These are phyloP conservation scores for Vitrella brassicaformis DNA, from an alignment of 73 alveolate genomes.

Conservation along the genomic window DNA sequence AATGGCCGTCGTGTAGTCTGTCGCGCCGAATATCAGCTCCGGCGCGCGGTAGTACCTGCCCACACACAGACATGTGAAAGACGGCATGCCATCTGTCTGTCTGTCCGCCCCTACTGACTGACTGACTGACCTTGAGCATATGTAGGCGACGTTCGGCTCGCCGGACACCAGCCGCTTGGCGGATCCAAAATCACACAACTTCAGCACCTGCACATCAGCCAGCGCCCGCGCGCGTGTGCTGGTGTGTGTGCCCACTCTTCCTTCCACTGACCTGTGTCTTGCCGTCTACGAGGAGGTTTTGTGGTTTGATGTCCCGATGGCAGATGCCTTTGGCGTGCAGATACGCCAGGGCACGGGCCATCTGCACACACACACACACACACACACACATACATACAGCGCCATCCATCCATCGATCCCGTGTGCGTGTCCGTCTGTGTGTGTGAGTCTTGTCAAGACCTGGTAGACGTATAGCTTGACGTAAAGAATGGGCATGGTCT, in stretches of 20 bases:
- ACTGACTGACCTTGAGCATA: constrained; percentile 61
- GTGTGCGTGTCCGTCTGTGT: too few species aligned
- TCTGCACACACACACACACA: constrained; percentile 7
- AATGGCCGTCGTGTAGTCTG: constrained; percentile 70
- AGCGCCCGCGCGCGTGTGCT: not conserved
- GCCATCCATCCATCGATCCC: not conserved
- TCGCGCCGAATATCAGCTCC: constrained; percentile 87
- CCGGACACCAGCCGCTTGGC: constrained; percentile 77
- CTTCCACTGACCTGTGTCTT: constrained; percentile 24
- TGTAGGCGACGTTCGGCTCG: constrained; percentile 85
- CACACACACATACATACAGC: not conserved
- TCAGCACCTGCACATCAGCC: constrained; percentile 41
- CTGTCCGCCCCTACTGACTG: not conserved
- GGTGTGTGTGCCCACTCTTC: not conserved
- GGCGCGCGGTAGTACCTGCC: constrained; percentile 90
- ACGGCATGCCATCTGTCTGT: constrained; percentile 12
- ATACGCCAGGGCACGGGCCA: constrained; percentile 78
- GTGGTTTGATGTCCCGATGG: constrained; percentile 79
- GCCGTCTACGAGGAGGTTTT: constrained; percentile 59
- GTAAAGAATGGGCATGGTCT: constrained; percentile 71
- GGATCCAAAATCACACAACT: constrained; percentile 86
- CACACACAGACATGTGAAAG: too few species aligned
- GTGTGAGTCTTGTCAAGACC: too few species aligned
- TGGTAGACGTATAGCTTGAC: constrained; percentile 86
- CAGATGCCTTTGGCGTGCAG: constrained; percentile 68